These are phyloP conservation scores for Kodamaea sagamina DNA, from an alignment of 805 yeast species.

Conservation along the genomic window DNA sequence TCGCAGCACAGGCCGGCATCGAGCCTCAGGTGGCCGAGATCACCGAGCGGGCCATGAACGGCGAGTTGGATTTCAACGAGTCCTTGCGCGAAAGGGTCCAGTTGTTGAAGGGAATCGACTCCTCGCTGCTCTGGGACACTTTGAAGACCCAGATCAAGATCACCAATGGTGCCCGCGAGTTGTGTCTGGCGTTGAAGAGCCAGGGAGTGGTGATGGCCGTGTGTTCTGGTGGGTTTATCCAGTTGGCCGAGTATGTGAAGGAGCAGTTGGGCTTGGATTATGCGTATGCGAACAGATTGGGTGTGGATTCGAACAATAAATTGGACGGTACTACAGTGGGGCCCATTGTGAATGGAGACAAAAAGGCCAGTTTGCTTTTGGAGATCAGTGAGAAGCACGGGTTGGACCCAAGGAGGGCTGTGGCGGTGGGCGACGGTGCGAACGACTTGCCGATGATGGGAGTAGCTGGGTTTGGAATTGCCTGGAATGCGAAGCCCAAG, in stretches of 20 bases:
- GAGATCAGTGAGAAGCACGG: conserved; percentile 59
- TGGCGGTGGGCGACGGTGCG: conserved; percentile 97
- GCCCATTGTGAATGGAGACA: conserved; percentile 79
- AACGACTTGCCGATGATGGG: conserved; percentile 93
- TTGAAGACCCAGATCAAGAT: conserved; percentile 66
- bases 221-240: conserved; percentile 92
- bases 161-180: conserved; percentile 84
- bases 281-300: conserved; percentile 80
- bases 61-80: conserved; percentile 87
- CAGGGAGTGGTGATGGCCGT: conserved; percentile 77
- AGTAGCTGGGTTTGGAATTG: conserved; percentile 89
- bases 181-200: conserved; percentile 60
- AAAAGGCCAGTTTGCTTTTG: conserved; percentile 72
- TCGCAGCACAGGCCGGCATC: conserved; percentile 91
- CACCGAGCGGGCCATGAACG: conserved; percentile 95
- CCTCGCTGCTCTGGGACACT: conserved; percentile 73
- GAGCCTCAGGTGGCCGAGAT: conserved; percentile 85
- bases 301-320: conserved; percentile 43
- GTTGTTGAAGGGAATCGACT: conserved; percentile 79
- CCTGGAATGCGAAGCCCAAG: conserved; percentile 96
- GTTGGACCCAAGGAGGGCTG: conserved; percentile 53
- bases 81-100: conserved; percentile 74
- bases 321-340: conserved; percentile 82
- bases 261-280: conserved; percentile 71
- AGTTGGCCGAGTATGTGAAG: conserved; percentile 78